Evolutionary conservation across 139 green algal species (phyloP), one percentile per base, ranked within the genome.

Genomic region (Limnomonas spitsbergensis): DNA sequence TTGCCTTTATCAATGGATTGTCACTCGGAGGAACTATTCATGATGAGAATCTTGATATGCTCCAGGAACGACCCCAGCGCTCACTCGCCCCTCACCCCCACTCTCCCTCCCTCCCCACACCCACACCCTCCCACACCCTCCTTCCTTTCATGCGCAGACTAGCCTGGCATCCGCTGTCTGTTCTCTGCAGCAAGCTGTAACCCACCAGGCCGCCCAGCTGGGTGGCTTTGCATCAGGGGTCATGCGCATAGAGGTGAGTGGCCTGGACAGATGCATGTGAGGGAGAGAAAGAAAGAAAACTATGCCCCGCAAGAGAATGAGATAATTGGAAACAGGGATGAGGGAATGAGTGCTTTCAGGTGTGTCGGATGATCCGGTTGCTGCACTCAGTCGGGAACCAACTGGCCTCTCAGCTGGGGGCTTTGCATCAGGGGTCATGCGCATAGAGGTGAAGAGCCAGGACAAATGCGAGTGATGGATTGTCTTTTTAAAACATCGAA

Each of bases 231-330:
- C n/a, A 26, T 83, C 77, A 35, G 81, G 81, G 36, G 77, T 82
- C 3, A 27, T 86, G 40, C 73, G 81, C 2, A 32, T 86, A 3
- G 81, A 86, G 67, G 67, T 69, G 27, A 27, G 54, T n/a, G n/a
- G n/a, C n/a, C n/a, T n/a, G n/a, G n/a, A n/a, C n/a, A n/a, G n/a
- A n/a, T n/a, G n/a, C n/a, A n/a, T n/a, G n/a, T n/a, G n/a, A n/a
- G n/a, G n/a, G n/a, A n/a, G n/a, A n/a, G n/a, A n/a, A n/a, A n/a
- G n/a, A n/a, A n/a, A n/a, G n/a, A n/a, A n/a, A n/a, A n/a, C n/a
- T n/a, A n/a, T n/a, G n/a, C n/a, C n/a, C n/a, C n/a, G n/a, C n/a
- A n/a, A n/a, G n/a, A n/a, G n/a, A n/a, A n/a, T n/a, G n/a, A n/a
- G n/a, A n/a, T n/a, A n/a, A n/a, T n/a, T n/a, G n/a, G n/a, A n/a